Percentiles rank a stretch among this genome's conserved stretches.
Evolutionary conservation across 345 rosid genomes (phyloP).

Genomic region (Gossypium thurberi): DNA sequence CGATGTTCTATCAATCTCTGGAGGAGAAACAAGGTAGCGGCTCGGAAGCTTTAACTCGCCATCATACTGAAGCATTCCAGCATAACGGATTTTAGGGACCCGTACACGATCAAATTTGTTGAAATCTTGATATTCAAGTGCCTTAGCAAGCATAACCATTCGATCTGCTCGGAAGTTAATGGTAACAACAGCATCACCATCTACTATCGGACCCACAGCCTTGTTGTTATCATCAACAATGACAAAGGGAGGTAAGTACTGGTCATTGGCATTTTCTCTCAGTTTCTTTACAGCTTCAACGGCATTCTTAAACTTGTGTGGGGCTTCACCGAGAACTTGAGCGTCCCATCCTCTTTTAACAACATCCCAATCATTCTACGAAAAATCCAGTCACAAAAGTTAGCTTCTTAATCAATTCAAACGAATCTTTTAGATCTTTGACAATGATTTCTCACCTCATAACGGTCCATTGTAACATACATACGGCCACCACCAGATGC

Average conservation of each 20-base stretch:
- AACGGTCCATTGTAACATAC: slow-evolving; percentile 94
- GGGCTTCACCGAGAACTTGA: slow-evolving; percentile 99
- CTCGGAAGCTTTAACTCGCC: slow-evolving; percentile 89
- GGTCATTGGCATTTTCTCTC: slow-evolving; percentile 77
- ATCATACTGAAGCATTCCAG: slow-evolving; percentile 99
- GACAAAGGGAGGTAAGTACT: slow-evolving; percentile 88
- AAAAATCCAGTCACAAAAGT: neutral
- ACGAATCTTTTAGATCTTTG: neutral
- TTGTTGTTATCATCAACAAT: slow-evolving; percentile 68
- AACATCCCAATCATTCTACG: slow-evolving; percentile 90
- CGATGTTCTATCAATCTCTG: slow-evolving; percentile 92
- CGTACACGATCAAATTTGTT: slow-evolving; percentile 92
- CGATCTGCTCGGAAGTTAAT: slow-evolving; percentile 94
- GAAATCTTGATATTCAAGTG: slow-evolving; percentile 84
- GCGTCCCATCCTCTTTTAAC: slow-evolving; percentile 99
- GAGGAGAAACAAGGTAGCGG: slow-evolving; percentile 90
- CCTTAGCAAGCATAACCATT: slow-evolving; percentile 92
- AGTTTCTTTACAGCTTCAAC: slow-evolving; percentile 83
- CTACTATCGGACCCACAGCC: slow-evolving; percentile 81
- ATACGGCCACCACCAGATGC: slow-evolving; percentile 99
- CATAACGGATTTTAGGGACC: slow-evolving; percentile 73
- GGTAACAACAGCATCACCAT: slow-evolving; percentile 97
- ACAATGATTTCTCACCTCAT: slow-evolving; percentile 48
- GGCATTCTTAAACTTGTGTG: slow-evolving; percentile 69
- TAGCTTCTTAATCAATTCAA: neutral